Evolutionary conservation across 2,329 filamentous ascomycete genomes (phyloP).

Genomic region (Xylaria sp.): DNA sequence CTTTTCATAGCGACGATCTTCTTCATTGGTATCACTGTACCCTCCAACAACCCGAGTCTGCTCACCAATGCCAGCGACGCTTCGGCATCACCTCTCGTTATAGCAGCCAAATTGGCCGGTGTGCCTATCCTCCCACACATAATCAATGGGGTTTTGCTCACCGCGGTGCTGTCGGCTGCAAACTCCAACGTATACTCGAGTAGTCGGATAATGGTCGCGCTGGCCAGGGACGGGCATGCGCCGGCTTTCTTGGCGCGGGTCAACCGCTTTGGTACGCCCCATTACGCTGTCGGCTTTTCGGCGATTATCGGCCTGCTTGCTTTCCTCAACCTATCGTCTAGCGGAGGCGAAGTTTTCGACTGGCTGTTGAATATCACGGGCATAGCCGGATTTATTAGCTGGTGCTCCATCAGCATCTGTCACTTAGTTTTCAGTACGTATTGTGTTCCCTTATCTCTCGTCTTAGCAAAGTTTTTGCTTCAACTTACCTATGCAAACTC

Average conservation of each 20-base stretch:
- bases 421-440: constrained; percentile 68
- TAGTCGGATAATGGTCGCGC: constrained; percentile 73
- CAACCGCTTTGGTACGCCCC: constrained; percentile 71
- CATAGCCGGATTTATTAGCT: constrained; percentile 76
- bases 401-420: constrained; percentile 73
- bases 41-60: constrained; percentile 68
- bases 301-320: constrained; percentile 71
- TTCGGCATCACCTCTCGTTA: constrained; percentile 73
- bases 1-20: constrained; percentile 74
- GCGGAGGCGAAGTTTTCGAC: constrained; percentile 71
- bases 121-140: constrained; percentile 73
- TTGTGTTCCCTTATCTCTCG: not conserved
- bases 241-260: constrained; percentile 69
- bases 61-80: constrained; percentile 65
- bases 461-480: not conserved
- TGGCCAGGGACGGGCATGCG: constrained; percentile 72
- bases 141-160: constrained; percentile 82
- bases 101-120: constrained; percentile 69
- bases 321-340: constrained; percentile 73
- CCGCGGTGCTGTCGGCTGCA: constrained; percentile 81
- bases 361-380: constrained; percentile 79
- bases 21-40: constrained; percentile 78
- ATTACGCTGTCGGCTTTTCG: constrained; percentile 66
- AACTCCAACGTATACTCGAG: constrained; percentile 82
- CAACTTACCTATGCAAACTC: not conserved